Base-by-base conservation (phyloP, 2,329 filamentous ascomycete genomes). In the Ophiostoma sp. region DNA sequence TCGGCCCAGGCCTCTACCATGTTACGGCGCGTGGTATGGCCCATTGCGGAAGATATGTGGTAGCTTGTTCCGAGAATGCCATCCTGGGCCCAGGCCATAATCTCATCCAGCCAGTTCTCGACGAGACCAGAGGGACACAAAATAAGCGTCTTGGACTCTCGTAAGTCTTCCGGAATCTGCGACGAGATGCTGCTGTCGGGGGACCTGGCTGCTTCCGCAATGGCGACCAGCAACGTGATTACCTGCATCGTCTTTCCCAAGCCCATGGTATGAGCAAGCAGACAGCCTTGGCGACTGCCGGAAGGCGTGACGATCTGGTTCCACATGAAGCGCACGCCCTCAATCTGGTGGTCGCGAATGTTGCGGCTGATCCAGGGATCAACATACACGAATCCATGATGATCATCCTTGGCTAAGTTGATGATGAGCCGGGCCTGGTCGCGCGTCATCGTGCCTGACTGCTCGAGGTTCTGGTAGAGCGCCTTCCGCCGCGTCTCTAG, bases 221-320 rank as follows among this genome's bases (percentile, higher is more conserved):
- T 85, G 0, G 91, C 88, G 16, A 90, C 84, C 5, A 97, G 83
- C n/a, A 97, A 80, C 0, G 92, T 90, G 69, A 97, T 92, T 5
- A 92, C 86, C 79, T 97, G 93, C 88, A 96, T 92, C 0, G 93
- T 96, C 79, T 97, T 97, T 16, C 93, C 93, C 2, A 97, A 79
- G 1, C 93, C 93, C 93, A 97, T 97, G 0, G 91, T 92, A 76
- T 97, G 93, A 5, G 93, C 90, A 27, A 97, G 81, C 12, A 96
- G 82, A 75, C 91, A 96, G 2, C 93, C 93, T 76, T 93, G 88
- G 18, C 83, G 82, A 5, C 81, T 79, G 4, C 82, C 79, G 1
- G 80, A 76, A 68, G 87, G 84, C 44, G 84, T 82, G 5, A 94
- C 85, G 62, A 97, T 80, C 71, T 94, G 89, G 72, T 92, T 88